A percentile compares a stretch with the other conserved stretches of the same genome.
These are phyloP conservation scores for Pittosporum tobira DNA, from an alignment of 129 eudicot genomes.

Conservation along the genomic window DNA sequence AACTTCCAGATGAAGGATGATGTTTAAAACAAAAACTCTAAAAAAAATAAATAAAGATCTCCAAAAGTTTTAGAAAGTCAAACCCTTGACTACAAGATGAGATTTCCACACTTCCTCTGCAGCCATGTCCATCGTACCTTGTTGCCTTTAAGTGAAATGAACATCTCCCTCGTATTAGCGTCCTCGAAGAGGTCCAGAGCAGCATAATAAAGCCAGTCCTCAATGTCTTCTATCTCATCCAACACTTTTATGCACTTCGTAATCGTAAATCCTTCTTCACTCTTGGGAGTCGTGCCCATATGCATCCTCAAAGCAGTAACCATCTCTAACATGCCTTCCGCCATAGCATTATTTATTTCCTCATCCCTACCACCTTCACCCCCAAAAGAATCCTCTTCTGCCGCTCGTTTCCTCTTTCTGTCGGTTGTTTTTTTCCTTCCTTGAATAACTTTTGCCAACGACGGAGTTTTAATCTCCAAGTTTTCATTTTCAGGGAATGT, in stretches of 20 bases:
- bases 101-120: slow-evolving; percentile 31
- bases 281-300: slow-evolving; percentile 6
- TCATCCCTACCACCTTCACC: slow-evolving; percentile 11
- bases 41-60: too few species aligned
- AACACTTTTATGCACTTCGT: slow-evolving; percentile 36
- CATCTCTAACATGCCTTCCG: slow-evolving; percentile 43
- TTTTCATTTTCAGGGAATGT: slow-evolving; percentile 18
- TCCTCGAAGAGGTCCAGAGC: too few species aligned
- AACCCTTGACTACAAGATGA: too few species aligned
- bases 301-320: slow-evolving; percentile 36
- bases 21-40: neutral
- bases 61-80: too few species aligned
- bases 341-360: slow-evolving; percentile 28
- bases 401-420: slow-evolving; percentile 40
- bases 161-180: slow-evolving; percentile 32
- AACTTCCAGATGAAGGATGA: neutral
- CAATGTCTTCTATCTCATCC: slow-evolving; percentile 26
- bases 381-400: slow-evolving; percentile 10
- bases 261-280: slow-evolving; percentile 28
- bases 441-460: slow-evolving; percentile 17
- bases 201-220: too few species aligned
- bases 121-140: slow-evolving; percentile 30
- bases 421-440: slow-evolving; percentile 19
- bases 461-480: slow-evolving; percentile 27
- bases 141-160: slow-evolving; percentile 34